phyloP scores from a whole-genome alignment of 2,329 filamentous ascomycete species.

The Fusarium udum region DNA sequence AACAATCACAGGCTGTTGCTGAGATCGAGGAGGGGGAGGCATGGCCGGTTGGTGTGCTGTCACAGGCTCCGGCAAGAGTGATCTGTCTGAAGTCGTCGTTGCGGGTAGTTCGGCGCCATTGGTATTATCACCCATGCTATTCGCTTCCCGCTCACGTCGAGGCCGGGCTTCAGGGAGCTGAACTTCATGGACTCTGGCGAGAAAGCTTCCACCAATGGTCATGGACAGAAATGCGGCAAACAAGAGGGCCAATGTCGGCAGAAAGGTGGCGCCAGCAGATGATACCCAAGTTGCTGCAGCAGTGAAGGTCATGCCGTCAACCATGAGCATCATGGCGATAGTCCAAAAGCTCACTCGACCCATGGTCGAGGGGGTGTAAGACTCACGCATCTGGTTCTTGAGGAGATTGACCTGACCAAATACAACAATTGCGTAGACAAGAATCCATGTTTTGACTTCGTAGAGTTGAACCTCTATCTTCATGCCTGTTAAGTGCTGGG shows the following conservation, averaged over 20 bases:
- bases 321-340: slow-evolving; percentile 68
- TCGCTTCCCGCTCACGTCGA: slow-evolving; percentile 51
- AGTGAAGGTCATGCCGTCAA: slow-evolving; percentile 68
- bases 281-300: slow-evolving; percentile 66
- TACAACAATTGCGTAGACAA: slow-evolving; percentile 65
- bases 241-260: slow-evolving; percentile 65
- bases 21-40: slow-evolving; percentile 28
- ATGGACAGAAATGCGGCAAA: slow-evolving; percentile 64
- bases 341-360: slow-evolving; percentile 73
- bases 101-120: slow-evolving; percentile 35
- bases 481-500: slow-evolving; percentile 65
- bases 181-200: slow-evolving; percentile 68
- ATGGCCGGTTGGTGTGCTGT: slow-evolving; percentile 46
- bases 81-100: slow-evolving; percentile 40
- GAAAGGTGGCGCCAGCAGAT: slow-evolving; percentile 63
- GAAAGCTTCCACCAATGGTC: slow-evolving; percentile 65
- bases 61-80: slow-evolving; percentile 54
- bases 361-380: slow-evolving; percentile 73
- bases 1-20: slow-evolving; percentile 62
- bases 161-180: slow-evolving; percentile 65
- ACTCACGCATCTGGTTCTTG: slow-evolving; percentile 72
- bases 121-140: slow-evolving; percentile 19
- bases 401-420: slow-evolving; percentile 70
- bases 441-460: slow-evolving; percentile 67
- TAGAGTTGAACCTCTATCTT: slow-evolving; percentile 69